Evolutionary conservation across 1,139 yeast species (phyloP).

Genomic region (Candida pseudoviswanathii): DNA sequence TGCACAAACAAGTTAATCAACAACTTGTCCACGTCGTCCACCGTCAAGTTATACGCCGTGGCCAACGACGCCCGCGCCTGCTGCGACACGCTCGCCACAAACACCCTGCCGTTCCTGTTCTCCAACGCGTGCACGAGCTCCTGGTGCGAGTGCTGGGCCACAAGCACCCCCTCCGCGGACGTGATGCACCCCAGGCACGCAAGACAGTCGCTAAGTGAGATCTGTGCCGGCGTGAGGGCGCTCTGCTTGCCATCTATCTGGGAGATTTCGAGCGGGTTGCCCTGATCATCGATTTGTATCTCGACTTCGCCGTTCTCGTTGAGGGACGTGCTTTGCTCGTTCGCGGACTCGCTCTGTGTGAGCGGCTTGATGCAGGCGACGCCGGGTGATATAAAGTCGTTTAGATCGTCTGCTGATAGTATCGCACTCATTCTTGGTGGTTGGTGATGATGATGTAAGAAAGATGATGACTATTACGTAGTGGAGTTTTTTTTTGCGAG

Average conservation of each 20-base stretch:
- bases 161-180: constrained; percentile 90
- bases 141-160: constrained; percentile 86
- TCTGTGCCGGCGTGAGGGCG: constrained; percentile 77
- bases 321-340: constrained; percentile 19
- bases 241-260: constrained; percentile 53
- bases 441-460: too few relatives aligned
- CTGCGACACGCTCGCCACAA: constrained; percentile 82
- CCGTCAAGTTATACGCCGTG: constrained; percentile 56
- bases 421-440: constrained; percentile 70
- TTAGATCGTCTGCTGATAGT: constrained; percentile 83
- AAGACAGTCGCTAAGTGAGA: constrained; percentile 86
- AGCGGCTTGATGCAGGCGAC: constrained; percentile 85
- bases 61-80: constrained; percentile 86
- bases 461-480: too few relatives aligned
- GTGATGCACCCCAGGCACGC: constrained; percentile 98
- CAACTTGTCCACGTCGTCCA: constrained; percentile 62
- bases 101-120: constrained; percentile 34
- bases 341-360: background rate
- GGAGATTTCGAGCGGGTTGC: constrained; percentile 70
- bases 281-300: constrained; percentile 65
- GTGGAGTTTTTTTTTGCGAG: background rate
- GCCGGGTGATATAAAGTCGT: constrained; percentile 94
- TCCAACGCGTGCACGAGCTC: constrained; percentile 67
- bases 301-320: constrained; percentile 49
- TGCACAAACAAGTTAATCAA: constrained; percentile 59